These are phyloP conservation scores for Xylaria scruposa DNA, from an alignment of 495 filamentous ascomycete species.

Conservation along the genomic window DNA sequence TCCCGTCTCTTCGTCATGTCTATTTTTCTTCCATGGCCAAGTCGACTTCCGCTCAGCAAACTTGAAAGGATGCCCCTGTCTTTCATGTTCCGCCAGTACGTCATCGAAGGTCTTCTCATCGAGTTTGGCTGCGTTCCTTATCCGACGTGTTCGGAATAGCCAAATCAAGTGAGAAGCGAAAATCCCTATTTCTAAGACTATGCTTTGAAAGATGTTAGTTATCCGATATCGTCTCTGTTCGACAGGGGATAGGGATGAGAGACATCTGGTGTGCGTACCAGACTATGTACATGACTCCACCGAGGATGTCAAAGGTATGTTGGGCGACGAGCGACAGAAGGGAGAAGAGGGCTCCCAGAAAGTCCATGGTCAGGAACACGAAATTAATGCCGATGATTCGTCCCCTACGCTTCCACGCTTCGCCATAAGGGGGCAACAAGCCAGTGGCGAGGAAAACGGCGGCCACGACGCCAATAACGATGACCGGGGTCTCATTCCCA, in stretches of 20 bases:
- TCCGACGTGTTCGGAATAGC: conserved; percentile 66
- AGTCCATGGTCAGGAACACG: conserved; percentile 73
- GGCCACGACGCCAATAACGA: conserved; percentile 66
- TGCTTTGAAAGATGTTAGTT: conserved; percentile 46
- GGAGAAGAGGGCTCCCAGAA: conserved; percentile 75
- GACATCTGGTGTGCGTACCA: conserved; percentile 53
- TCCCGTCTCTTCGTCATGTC: conserved; percentile 11
- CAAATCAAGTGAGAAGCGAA: conserved; percentile 72
- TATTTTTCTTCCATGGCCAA: conserved; percentile 13
- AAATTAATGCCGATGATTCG: conserved; percentile 74
- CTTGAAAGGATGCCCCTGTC: conserved; percentile 43
- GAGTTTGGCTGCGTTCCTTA: conserved; percentile 63
- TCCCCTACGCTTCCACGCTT: conserved; percentile 73
- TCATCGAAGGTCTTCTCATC: conserved; percentile 69
- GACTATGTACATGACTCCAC: conserved; percentile 71
- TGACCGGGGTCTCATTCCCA: conserved; percentile 59
- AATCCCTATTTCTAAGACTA: conserved; percentile 71
- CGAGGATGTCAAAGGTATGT: conserved; percentile 72
- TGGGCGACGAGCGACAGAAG: conserved; percentile 75
- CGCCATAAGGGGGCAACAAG: conserved; percentile 73
- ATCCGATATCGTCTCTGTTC: too few relatives aligned
- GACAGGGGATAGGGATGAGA: neutral
- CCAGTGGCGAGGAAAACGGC: conserved; percentile 65
- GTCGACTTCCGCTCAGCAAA: conserved; percentile 48
- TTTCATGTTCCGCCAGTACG: conserved; percentile 53